phyloP scores from a whole-genome alignment of 768 basidiomycete species.

The Butyriboletus loyo region DNA sequence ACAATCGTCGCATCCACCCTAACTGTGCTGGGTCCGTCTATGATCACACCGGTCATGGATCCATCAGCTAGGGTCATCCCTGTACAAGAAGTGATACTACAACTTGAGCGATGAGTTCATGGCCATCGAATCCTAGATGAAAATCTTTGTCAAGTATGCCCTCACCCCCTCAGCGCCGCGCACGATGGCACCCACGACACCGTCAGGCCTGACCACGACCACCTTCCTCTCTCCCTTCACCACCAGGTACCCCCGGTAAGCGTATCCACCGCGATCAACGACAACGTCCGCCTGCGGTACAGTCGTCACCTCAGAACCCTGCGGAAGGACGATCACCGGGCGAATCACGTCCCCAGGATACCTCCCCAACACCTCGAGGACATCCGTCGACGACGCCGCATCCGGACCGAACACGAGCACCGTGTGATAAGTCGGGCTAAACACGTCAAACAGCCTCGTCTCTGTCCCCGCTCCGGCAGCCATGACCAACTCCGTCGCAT shows the following conservation, averaged over 20 bases:
- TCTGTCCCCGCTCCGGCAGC: neutral
- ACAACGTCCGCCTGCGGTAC: constrained; percentile 30
- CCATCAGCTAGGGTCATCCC: neutral
- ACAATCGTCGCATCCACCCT: too few relatives aligned
- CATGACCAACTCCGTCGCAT: constrained; percentile 35
- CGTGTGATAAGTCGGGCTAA: constrained; percentile 24
- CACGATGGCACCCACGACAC: constrained; percentile 36
- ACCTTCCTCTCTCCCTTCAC: constrained; percentile 30
- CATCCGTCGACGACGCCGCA: neutral
- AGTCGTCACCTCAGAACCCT: neutral
- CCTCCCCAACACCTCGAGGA: constrained; percentile 6
- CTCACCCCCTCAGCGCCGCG: constrained; percentile 14
- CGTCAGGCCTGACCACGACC: constrained; percentile 44
- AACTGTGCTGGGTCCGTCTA: too few relatives aligned
- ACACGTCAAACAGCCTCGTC: constrained; percentile 24
- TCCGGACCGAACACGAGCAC: constrained; percentile 28
- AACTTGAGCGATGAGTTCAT: neutral
- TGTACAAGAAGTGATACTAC: too few relatives aligned
- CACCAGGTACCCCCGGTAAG: constrained; percentile 38
- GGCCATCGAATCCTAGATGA: neutral
- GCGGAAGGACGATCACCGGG: constrained; percentile 13
- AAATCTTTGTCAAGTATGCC: constrained; percentile 19
- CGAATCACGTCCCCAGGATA: constrained; percentile 7
- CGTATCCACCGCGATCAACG: constrained; percentile 37
- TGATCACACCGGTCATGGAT: neutral